Conservation (phyloP, 2,329 filamentous ascomycete species). For the Seiridium unicorne region DNA sequence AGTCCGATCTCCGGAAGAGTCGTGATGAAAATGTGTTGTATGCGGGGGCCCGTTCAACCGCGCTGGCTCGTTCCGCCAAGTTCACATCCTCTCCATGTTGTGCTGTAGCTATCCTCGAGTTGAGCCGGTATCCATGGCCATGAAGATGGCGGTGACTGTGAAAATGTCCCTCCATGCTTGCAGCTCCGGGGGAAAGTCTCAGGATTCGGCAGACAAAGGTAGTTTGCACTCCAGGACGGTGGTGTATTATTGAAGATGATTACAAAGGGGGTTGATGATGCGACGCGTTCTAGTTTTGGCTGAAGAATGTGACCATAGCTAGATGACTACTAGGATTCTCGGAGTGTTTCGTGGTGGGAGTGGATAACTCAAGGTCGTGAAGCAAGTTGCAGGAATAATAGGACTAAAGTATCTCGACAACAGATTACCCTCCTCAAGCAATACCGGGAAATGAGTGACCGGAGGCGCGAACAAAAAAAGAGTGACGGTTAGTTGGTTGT, state of each 20-base stretch:
- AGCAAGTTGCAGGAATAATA: background rate
- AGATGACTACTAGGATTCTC: background rate
- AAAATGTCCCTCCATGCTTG: slow-evolving; percentile 9
- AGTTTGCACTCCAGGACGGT: background rate
- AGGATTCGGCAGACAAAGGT: background rate
- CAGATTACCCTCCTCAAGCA: background rate
- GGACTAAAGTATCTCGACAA: background rate
- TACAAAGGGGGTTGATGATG: background rate
- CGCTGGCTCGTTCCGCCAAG: slow-evolving; percentile 7
- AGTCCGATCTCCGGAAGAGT: slow-evolving; percentile 7
- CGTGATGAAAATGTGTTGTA: slow-evolving; percentile 9
- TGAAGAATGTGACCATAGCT: background rate
- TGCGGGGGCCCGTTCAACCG: background rate
- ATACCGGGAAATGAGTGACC: slow-evolving; percentile 23
- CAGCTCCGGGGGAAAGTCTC: background rate
- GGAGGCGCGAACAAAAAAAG: slow-evolving; percentile 29
- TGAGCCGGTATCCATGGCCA: slow-evolving; percentile 21
- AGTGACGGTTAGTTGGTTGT: slow-evolving; percentile 36
- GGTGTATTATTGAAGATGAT: background rate
- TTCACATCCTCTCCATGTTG: slow-evolving; percentile 13
- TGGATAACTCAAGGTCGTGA: background rate
- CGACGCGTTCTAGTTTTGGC: background rate
- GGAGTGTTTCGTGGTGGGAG: background rate
- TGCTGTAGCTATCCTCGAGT: slow-evolving; percentile 15
- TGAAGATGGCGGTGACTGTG: slow-evolving; percentile 12